phyloP scores from a whole-genome alignment of 75 land plant genomes.

The Gnetum montanum region DNA sequence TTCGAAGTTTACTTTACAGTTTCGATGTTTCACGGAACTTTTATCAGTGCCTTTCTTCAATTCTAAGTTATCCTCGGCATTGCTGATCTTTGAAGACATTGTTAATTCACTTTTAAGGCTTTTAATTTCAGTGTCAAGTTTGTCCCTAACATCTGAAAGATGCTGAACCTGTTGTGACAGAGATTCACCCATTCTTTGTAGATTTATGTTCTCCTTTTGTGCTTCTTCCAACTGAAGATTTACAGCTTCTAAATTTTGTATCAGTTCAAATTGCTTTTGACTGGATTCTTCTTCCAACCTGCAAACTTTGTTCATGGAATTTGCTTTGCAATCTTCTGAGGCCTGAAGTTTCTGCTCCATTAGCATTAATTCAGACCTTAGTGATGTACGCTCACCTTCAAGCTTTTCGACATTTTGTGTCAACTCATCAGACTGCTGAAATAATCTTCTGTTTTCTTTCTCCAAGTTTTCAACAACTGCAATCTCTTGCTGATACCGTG shows the following conservation, averaged over 20 bases:
- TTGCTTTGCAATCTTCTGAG: background rate
- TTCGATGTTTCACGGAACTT: background rate
- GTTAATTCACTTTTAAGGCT: background rate
- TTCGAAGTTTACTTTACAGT: background rate
- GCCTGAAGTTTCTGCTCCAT: background rate
- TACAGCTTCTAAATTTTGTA: background rate
- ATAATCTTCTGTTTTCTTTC: background rate
- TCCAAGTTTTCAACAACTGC: constrained; percentile 7
- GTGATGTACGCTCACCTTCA: background rate
- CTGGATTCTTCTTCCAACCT: background rate
- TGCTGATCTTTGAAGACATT: background rate
- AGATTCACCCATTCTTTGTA: background rate
- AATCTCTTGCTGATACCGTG: constrained; percentile 16
- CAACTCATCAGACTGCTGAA: background rate
- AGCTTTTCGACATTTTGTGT: background rate
- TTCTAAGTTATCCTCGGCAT: background rate
- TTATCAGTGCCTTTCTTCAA: background rate
- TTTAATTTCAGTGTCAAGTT: background rate
- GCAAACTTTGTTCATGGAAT: background rate
- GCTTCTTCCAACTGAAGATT: background rate
- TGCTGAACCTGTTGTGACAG: constrained; percentile 4
- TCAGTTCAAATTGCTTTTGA: background rate
- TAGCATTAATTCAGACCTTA: background rate
- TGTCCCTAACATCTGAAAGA: background rate
- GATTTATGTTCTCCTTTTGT: background rate